Evolutionary conservation across 768 basidiomycete genomes (phyloP).

Genomic region (Candolleomyces efflorescens): DNA sequence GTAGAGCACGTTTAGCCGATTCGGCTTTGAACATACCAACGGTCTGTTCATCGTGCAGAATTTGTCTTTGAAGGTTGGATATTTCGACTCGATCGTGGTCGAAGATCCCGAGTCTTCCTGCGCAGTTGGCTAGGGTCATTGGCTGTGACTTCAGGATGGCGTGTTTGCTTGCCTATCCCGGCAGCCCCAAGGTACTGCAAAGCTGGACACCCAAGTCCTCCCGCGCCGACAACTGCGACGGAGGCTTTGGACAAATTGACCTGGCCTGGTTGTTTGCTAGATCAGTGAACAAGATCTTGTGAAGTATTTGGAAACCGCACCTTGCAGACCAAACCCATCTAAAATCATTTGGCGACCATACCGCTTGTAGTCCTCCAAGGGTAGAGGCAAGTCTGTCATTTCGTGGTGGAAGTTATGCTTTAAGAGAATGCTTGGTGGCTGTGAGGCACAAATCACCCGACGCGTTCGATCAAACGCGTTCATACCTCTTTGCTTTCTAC

Average conservation of each 20-base stretch:
- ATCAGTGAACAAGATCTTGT: background rate
- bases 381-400: slow-evolving; percentile 18
- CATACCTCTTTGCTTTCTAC: too few species aligned
- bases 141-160: background rate
- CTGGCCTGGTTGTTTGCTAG: slow-evolving; percentile 48
- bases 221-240: slow-evolving; percentile 89
- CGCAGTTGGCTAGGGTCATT: background rate
- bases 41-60: slow-evolving; percentile 76
- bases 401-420: background rate
- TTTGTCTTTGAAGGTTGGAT: slow-evolving; percentile 90
- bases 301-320: slow-evolving; percentile 34
- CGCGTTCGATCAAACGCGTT: too few species aligned
- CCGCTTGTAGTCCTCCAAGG: slow-evolving; percentile 71
- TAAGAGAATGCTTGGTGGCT: too few species aligned
- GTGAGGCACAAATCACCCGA: too few species aligned
- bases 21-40: slow-evolving; percentile 78
- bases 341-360: slow-evolving; percentile 98
- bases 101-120: slow-evolving; percentile 81
- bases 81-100: slow-evolving; percentile 87
- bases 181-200: slow-evolving; percentile 91
- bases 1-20: slow-evolving; percentile 71
- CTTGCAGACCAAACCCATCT: slow-evolving; percentile 81
- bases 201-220: slow-evolving; percentile 94
- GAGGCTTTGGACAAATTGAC: slow-evolving; percentile 71
- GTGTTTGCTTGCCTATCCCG: slow-evolving; percentile 63